These are phyloP conservation scores for Achaetomium macrosporum DNA, from an alignment of 2,329 filamentous ascomycete genomes.

Conservation along the genomic window DNA sequence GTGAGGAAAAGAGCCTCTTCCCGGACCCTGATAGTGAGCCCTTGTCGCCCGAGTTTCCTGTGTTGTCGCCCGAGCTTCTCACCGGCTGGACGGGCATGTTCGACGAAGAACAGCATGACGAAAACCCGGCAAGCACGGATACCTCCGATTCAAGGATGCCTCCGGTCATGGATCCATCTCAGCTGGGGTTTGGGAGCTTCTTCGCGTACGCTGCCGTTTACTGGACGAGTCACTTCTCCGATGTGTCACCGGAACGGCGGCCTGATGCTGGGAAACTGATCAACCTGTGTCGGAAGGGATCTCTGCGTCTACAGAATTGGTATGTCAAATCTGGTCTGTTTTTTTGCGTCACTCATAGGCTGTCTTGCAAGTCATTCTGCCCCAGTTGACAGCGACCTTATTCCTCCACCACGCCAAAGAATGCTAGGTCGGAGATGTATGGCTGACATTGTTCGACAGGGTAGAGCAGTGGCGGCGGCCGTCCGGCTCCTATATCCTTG, in stretches of 20 bases:
- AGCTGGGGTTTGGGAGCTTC: not conserved
- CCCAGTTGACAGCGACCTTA: too few species aligned
- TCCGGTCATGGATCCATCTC: not conserved
- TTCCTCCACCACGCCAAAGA: too few species aligned
- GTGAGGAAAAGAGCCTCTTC: not conserved
- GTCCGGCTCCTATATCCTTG: not conserved
- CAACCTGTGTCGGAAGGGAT: not conserved
- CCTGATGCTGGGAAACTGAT: not conserved
- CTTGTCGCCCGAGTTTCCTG: too few species aligned
- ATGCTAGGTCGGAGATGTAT: too few species aligned
- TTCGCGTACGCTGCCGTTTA: not conserved
- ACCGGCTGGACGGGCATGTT: not conserved
- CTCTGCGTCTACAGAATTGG: not conserved
- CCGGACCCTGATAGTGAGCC: not conserved
- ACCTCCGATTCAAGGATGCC: not conserved
- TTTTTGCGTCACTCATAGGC: too few species aligned
- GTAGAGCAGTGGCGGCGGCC: constrained; percentile 1
- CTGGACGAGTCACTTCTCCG: constrained; percentile 1
- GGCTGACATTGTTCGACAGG: not conserved
- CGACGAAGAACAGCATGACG: not conserved
- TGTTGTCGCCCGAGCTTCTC: not conserved
- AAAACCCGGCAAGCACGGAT: not conserved
- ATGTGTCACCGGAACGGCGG: not conserved
- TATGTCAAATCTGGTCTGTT: too few species aligned
- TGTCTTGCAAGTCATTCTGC: too few species aligned